Percentiles rank a stretch among this genome's conserved stretches.
Conservation (phyloP, 495 filamentous ascomycete genomes). For the Cladorrhinum samala region DNA sequence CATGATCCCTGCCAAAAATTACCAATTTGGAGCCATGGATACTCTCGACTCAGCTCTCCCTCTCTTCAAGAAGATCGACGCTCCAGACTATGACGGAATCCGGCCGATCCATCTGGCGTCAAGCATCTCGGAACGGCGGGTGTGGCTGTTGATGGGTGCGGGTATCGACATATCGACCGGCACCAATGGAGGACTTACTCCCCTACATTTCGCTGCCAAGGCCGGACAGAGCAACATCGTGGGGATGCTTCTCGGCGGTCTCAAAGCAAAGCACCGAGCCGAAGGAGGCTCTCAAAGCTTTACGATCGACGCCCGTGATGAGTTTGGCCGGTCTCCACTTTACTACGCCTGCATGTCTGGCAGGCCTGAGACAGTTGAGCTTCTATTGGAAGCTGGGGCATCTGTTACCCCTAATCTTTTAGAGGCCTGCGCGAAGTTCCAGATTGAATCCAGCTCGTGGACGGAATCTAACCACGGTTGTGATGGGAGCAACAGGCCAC, state of each 20-base stretch:
- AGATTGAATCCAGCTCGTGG: slow-evolving; percentile 2
- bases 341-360: slow-evolving; percentile 35
- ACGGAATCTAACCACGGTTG: background rate
- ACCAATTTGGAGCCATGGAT: background rate
- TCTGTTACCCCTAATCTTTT: slow-evolving; percentile 12
- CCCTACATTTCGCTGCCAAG: slow-evolving; percentile 36
- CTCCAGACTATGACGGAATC: slow-evolving; percentile 4
- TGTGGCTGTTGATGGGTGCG: slow-evolving; percentile 27
- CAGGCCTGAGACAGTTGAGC: slow-evolving; percentile 25
- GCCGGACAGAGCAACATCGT: slow-evolving; percentile 33
- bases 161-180: slow-evolving; percentile 24
- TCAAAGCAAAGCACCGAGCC: slow-evolving; percentile 3
- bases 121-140: slow-evolving; percentile 24
- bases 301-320: slow-evolving; percentile 17
- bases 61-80: slow-evolving; percentile 5
- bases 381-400: slow-evolving; percentile 34
- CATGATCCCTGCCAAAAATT: background rate
- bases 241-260: slow-evolving; percentile 30
- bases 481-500: background rate
- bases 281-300: background rate
- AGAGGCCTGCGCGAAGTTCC: slow-evolving; percentile 17
- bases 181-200: slow-evolving; percentile 28
- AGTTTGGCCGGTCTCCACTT: slow-evolving; percentile 23
- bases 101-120: slow-evolving; percentile 32
- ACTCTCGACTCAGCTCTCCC: background rate